A percentile compares a stretch with the other conserved stretches of the same genome.
phyloP scores from a whole-genome alignment of 2,329 filamentous ascomycete genomes.

The Exophiala calicioides region DNA sequence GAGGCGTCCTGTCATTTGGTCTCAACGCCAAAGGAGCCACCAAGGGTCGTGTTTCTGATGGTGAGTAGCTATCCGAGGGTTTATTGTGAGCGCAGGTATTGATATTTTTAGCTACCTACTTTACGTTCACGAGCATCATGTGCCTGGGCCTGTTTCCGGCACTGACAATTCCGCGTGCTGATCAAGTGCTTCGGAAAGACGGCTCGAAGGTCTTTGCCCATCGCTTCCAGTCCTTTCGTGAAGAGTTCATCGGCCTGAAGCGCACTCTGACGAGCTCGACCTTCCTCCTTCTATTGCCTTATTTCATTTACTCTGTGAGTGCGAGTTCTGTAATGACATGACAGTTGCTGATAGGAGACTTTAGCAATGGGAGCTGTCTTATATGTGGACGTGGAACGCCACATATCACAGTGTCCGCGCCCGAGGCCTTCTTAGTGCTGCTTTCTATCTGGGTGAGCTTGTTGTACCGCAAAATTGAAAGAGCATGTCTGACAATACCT shows the following conservation, averaged over 20 bases:
- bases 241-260: neutral
- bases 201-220: neutral
- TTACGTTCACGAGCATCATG: neutral
- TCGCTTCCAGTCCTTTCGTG: neutral
- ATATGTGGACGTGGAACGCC: slow-evolving; percentile 1
- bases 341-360: neutral
- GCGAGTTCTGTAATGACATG: neutral
- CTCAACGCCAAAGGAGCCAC: neutral
- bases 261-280: neutral
- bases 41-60: neutral
- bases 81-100: no score
- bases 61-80: neutral
- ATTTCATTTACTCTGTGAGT: neutral
- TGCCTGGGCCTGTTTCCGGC: neutral
- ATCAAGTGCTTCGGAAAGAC: neutral
- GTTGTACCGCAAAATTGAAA: neutral
- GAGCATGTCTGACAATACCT: neutral
- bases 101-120: neutral
- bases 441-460: neutral
- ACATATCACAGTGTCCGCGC: neutral
- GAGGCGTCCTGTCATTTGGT: neutral
- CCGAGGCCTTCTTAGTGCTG: neutral
- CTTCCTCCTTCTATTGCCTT: neutral
- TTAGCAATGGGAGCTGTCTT: neutral
- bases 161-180: neutral